Conservation (phyloP, 2,329 filamentous ascomycete species). For the Fusarium oxysporum region DNA sequence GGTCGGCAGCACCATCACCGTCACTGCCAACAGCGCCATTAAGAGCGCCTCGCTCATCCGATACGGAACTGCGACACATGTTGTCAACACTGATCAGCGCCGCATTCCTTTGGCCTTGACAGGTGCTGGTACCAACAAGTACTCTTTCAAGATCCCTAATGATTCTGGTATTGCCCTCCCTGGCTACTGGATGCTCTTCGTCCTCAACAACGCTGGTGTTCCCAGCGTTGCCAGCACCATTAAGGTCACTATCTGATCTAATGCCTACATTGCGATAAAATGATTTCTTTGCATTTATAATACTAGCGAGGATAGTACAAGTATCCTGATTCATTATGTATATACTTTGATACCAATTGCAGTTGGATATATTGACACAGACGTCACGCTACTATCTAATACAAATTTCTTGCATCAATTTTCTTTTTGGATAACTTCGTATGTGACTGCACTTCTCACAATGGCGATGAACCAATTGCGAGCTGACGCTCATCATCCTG, state of each 20-base stretch:
- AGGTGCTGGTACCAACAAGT: constrained; percentile 24
- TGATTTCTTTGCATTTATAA: neutral
- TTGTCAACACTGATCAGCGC: constrained; percentile 40
- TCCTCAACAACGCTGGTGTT: constrained; percentile 30
- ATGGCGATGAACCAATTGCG: neutral
- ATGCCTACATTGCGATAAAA: neutral
- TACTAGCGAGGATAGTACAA: neutral
- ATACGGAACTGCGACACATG: constrained; percentile 37
- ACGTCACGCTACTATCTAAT: constrained; percentile 1
- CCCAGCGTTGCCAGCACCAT: constrained; percentile 37
- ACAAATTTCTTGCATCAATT: neutral
- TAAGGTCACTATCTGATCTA: constrained; percentile 20
- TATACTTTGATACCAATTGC: constrained; percentile 7
- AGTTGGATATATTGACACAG: neutral
- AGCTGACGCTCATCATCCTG: neutral
- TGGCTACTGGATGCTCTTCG: constrained; percentile 41
- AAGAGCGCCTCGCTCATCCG: constrained; percentile 32
- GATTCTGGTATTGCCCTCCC: constrained; percentile 36
- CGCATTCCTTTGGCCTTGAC: constrained; percentile 28
- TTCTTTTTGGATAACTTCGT: neutral
- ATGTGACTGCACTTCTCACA: neutral
- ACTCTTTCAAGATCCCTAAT: constrained; percentile 26
- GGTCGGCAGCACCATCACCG: constrained; percentile 24
- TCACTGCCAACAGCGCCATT: constrained; percentile 19
- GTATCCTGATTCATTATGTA: constrained; percentile 8